These are phyloP conservation scores for Fusarium sp. DNA, from an alignment of 2,329 filamentous ascomycete genomes.

Conservation along the genomic window DNA sequence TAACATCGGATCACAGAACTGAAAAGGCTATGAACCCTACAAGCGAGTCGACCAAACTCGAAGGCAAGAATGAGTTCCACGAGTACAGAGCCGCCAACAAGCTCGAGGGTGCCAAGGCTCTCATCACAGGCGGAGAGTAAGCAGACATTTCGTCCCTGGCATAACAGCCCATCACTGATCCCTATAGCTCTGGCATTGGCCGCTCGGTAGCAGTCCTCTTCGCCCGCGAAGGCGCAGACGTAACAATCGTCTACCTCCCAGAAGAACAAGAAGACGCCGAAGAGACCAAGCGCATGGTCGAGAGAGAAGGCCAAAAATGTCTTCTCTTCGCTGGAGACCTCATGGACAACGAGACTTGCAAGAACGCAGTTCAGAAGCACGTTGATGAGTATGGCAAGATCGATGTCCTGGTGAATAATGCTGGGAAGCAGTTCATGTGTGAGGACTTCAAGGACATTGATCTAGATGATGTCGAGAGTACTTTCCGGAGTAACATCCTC, in stretches of 20 bases:
- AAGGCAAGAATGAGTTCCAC: conserved; percentile 50
- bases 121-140: conserved; percentile 67
- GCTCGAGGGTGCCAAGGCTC: conserved; percentile 59
- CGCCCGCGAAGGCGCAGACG: conserved; percentile 66
- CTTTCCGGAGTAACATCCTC: conserved; percentile 66
- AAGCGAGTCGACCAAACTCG: conserved; percentile 53
- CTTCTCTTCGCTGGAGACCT: conserved; percentile 60
- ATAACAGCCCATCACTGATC: too few species aligned
- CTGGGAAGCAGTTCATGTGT: conserved; percentile 65
- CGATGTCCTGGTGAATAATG: conserved; percentile 67
- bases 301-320: conserved; percentile 59
- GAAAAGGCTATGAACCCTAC: conserved; percentile 53
- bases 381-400: conserved; percentile 58
- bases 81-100: conserved; percentile 59
- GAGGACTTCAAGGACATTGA: conserved; percentile 63
- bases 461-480: conserved; percentile 63
- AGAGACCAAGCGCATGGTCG: conserved; percentile 61
- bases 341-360: conserved; percentile 60
- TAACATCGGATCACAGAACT: conserved; percentile 24
- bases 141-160: conserved; percentile 30
- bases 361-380: conserved; percentile 62
- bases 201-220: conserved; percentile 64
- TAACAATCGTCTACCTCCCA: conserved; percentile 64
- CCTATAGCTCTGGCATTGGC: conserved; percentile 65
- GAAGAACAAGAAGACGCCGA: conserved; percentile 66